Conservation (phyloP, 2,329 filamentous ascomycete species). For the Aspergillus ustus region DNA sequence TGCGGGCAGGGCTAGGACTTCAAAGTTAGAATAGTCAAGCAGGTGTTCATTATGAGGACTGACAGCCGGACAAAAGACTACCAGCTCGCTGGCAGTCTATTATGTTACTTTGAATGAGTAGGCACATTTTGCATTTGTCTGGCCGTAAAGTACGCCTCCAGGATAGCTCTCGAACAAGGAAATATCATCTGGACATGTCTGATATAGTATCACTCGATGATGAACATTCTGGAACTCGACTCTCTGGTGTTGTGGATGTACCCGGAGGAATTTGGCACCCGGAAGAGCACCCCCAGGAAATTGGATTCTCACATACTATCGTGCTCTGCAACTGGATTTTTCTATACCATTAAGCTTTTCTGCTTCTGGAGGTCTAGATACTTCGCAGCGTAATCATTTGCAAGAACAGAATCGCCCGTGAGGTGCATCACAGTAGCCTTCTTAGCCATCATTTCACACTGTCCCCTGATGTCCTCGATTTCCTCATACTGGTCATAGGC, state of each 20-base stretch:
- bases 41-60: too few species aligned
- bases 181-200: neutral
- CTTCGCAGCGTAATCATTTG: conserved; percentile 69
- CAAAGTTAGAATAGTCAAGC: too few species aligned
- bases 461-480: conserved; percentile 70
- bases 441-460: conserved; percentile 81
- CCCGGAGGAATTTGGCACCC: neutral
- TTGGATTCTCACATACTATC: neutral
- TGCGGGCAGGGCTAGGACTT: neutral
- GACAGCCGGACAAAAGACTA: too few species aligned
- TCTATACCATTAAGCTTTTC: conserved; percentile 13
- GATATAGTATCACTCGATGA: neutral
- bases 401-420: conserved; percentile 65
- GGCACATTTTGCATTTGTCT: neutral
- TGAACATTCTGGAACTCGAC: neutral
- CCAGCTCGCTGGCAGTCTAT: too few species aligned
- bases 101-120: too few species aligned
- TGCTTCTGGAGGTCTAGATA: conserved; percentile 64
- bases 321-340: neutral
- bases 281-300: neutral
- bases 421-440: conserved; percentile 77
- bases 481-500: conserved; percentile 68
- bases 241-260: neutral
- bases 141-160: neutral
- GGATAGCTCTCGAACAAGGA: neutral